phyloP scores from a whole-genome alignment of 1,139 yeast genomes.

The Taiozyma onychis region DNA sequence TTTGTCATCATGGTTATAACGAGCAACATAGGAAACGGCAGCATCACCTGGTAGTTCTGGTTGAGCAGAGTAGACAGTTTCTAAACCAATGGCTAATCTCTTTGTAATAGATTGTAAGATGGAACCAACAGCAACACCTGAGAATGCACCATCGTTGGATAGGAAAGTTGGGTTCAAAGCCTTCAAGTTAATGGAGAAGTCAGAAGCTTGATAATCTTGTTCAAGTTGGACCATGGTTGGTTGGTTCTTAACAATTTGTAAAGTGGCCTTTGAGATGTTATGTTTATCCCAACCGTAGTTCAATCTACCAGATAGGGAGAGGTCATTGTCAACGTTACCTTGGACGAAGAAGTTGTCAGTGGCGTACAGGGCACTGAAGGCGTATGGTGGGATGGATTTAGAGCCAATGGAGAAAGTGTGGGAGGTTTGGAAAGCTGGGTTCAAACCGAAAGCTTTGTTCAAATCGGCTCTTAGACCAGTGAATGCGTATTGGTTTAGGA shows the following conservation, averaged over 20 bases:
- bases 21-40: conserved; percentile 84
- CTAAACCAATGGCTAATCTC: conserved; percentile 82
- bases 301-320: conserved; percentile 80
- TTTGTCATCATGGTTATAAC: conserved; percentile 69
- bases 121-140: conserved; percentile 92
- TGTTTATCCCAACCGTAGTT: conserved; percentile 88
- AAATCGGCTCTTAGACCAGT: conserved; percentile 96
- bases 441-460: conserved; percentile 84
- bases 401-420: conserved; percentile 93
- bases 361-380: conserved; percentile 86
- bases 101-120: conserved; percentile 85
- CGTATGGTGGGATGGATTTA: conserved; percentile 82
- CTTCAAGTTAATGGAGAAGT: conserved; percentile 84
- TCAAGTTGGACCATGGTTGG: conserved; percentile 95
- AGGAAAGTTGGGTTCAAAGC: conserved; percentile 82
- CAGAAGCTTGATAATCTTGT: conserved; percentile 90
- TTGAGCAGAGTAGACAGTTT: conserved; percentile 83
- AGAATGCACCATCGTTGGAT: conserved; percentile 55
- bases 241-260: conserved; percentile 86
- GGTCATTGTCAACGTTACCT: conserved; percentile 87
- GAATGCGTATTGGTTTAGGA: conserved; percentile 84
- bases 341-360: conserved; percentile 82
- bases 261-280: conserved; percentile 76
- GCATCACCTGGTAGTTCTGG: conserved; percentile 83
- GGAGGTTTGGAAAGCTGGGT: conserved; percentile 96